Conservation (phyloP, 352 stramenopile genomes). For the Pythium aquatile region DNA sequence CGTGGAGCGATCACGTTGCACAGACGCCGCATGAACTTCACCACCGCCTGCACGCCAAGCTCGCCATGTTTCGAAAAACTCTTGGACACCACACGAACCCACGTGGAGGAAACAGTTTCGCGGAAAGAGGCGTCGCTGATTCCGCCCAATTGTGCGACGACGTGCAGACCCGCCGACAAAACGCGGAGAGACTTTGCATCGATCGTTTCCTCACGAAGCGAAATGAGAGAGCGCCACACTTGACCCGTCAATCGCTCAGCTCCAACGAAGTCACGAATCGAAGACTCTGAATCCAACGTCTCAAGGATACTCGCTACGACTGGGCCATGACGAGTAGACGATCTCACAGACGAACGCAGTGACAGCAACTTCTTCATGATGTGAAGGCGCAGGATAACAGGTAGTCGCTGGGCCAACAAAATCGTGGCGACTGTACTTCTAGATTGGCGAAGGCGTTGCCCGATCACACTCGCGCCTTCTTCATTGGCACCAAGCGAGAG, state of each 20-base stretch:
- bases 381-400: conserved; percentile 8
- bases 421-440: conserved; percentile 1
- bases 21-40: conserved; percentile 13
- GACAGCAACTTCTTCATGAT: conserved; percentile 8
- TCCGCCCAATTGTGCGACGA: conserved; percentile 15
- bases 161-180: conserved; percentile 18
- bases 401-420: conserved; percentile 1
- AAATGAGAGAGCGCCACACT: conserved; percentile 5
- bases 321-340: background rate
- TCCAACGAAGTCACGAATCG: background rate
- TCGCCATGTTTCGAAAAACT: background rate
- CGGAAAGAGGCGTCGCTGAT: conserved; percentile 8
- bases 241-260: background rate
- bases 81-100: conserved; percentile 2
- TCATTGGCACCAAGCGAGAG: background rate
- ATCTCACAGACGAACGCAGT: background rate
- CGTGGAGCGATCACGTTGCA: background rate
- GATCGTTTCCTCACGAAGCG: background rate
- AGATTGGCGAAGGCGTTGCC: conserved; percentile 3
- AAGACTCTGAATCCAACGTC: conserved; percentile 8
- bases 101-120: conserved; percentile 1
- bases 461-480: background rate
- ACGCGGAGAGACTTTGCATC: background rate
- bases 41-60: background rate
- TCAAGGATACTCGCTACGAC: conserved; percentile 7